Percentiles rank a stretch among this genome's conserved stretches.
Evolutionary conservation across 2,329 filamentous ascomycete species (phyloP).

Genomic region (Penicillium fuscoglaucum): DNA sequence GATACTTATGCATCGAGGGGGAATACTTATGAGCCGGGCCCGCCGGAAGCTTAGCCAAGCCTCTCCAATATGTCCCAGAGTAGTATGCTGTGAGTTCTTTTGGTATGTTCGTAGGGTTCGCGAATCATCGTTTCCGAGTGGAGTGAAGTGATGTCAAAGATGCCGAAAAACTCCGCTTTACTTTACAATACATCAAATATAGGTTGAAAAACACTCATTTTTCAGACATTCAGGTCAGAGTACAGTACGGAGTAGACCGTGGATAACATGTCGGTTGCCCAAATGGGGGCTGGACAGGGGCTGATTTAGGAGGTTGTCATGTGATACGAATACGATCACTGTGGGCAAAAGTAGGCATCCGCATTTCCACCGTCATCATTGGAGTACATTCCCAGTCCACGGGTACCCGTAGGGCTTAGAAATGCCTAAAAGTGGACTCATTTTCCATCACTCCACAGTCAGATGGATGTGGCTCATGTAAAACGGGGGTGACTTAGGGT

Average conservation of each 20-base stretch:
- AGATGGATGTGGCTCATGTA: neutral
- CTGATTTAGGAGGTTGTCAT: neutral
- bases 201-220: neutral
- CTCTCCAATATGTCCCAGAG: neutral
- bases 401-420: neutral
- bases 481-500: neutral
- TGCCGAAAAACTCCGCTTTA: neutral
- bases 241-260: too few relatives aligned
- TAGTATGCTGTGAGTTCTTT: neutral
- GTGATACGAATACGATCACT: neutral
- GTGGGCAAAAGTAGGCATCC: neutral
- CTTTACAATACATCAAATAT: neutral
- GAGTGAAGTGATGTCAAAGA: slow-evolving; percentile 20
- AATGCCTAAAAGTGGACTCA: neutral
- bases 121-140: slow-evolving; percentile 3
- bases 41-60: slow-evolving; percentile 22
- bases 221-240: neutral
- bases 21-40: slow-evolving; percentile 23
- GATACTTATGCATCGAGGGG: slow-evolving; percentile 23
- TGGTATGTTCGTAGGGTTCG: slow-evolving; percentile 6
- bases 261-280: neutral
- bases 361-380: neutral
- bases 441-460: neutral
- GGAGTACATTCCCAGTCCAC: neutral
- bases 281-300: neutral